phyloP scores from a whole-genome alignment of 2,329 filamentous ascomycete genomes.

The Cytospora piceicola region DNA sequence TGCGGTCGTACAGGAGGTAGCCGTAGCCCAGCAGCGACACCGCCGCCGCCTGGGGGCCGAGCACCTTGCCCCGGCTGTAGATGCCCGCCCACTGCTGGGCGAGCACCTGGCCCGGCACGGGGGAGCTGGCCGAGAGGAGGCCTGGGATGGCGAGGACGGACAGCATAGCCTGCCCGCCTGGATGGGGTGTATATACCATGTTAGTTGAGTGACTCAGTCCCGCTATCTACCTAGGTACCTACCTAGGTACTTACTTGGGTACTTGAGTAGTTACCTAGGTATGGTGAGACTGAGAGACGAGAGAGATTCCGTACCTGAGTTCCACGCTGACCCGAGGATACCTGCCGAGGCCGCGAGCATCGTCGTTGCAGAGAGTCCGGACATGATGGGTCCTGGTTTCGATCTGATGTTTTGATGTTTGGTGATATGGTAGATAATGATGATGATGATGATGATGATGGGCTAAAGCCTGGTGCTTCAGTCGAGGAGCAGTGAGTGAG shows the following conservation, averaged over 20 bases:
- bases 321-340: slow-evolving; percentile 44
- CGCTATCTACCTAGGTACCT: too few relatives aligned
- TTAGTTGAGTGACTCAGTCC: too few relatives aligned
- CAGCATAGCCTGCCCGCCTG: slow-evolving; percentile 44
- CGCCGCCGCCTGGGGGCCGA: slow-evolving; percentile 44
- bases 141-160: slow-evolving; percentile 44
- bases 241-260: too few relatives aligned
- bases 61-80: slow-evolving; percentile 42
- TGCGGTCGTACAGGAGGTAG: slow-evolving; percentile 43
- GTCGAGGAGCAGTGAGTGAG: neutral
- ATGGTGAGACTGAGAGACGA: neutral
- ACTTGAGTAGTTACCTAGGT: too few relatives aligned
- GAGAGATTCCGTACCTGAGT: slow-evolving; percentile 37
- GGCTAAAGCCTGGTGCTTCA: neutral
- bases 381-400: slow-evolving; percentile 19
- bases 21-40: slow-evolving; percentile 41
- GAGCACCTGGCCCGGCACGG: slow-evolving; percentile 37
- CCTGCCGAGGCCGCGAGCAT: slow-evolving; percentile 44
- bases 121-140: slow-evolving; percentile 33
- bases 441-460: neutral
- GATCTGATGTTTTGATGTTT: neutral
- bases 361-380: slow-evolving; percentile 24
- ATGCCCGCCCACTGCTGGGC: slow-evolving; percentile 44
- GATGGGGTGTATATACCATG: neutral
- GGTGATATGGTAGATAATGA: neutral